Evolutionary conservation across 106 monocot genomes (phyloP).

Genomic region (Dioscorea dumetorum): DNA sequence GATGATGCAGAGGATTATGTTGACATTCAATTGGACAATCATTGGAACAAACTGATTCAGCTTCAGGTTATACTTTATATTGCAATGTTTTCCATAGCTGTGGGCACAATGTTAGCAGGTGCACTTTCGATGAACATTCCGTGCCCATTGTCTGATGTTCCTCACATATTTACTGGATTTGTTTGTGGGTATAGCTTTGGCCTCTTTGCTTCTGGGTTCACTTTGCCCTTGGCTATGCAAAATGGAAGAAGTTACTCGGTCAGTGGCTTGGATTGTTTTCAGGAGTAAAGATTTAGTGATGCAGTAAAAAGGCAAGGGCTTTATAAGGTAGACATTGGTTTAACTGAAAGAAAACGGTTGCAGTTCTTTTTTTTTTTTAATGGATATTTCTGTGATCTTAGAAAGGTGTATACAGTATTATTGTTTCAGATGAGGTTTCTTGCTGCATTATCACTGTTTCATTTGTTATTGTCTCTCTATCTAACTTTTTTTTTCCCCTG

Average conservation of each 20-base stretch:
- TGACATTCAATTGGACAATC: slow-evolving; percentile 32
- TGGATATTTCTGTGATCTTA: too few relatives aligned
- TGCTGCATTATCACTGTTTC: too few relatives aligned
- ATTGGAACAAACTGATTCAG: slow-evolving; percentile 33
- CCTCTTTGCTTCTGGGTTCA: neutral
- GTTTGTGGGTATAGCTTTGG: neutral
- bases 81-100: slow-evolving; percentile 17
- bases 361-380: too few relatives aligned
- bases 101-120: slow-evolving; percentile 21
- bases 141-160: neutral
- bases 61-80: slow-evolving; percentile 26
- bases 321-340: too few relatives aligned
- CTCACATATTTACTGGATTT: neutral
- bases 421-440: too few relatives aligned
- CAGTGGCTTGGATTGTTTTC: neutral
- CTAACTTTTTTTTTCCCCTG: too few relatives aligned
- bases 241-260: slow-evolving; percentile 1
- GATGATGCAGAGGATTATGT: slow-evolving; percentile 40
- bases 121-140: slow-evolving; percentile 32
- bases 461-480: too few relatives aligned
- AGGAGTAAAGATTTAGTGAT: too few relatives aligned
- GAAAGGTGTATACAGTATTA: too few relatives aligned
- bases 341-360: too few relatives aligned
- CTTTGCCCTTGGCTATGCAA: neutral
- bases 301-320: too few relatives aligned